Base-by-base conservation (phyloP, 345 rosid genomes). In the Crucihimalaya himalaica region DNA sequence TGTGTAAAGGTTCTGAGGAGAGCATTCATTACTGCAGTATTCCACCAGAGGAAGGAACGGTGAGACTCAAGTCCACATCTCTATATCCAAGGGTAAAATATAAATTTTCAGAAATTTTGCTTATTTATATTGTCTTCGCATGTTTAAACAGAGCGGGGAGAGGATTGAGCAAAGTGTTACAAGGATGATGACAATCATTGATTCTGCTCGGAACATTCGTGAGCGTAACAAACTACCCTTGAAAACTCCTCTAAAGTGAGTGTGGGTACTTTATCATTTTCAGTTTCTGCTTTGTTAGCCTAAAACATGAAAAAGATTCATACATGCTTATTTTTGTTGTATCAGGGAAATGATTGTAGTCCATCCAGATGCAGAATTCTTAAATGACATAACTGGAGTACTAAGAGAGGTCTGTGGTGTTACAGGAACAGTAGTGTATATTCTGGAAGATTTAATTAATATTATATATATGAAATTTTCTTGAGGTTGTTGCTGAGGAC, bases 181-280 rank as follows among this genome's bases (percentile, higher is more conserved):
- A 45, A 92, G 97, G 83, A 96, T 96, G 99, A 92, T 84, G 86
- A 96, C 89, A 21, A 85, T 96, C 71, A 92, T 96, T 70, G 99
- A 96, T 80, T 90, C 88, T 79, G 98, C 95, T 5, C 91, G 99
- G 28, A 96, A 92, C 80, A 90, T 92, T 79, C 97, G 99, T 62
- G 98, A 96, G 74, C 90, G 93, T 43, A 92, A 96, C 81, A 86
- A 82, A 80, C 83, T 89, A 58, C 98, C 99, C 69, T 85, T 96
- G 65, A 96, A 92, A 86, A 89, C 91, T 46, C 99, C 99, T 37
- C 81, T 96, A 32, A 90, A 92, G 99, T 92, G 42, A 79, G 75
- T 51, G 7, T 57, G 75, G 50, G 47, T 75, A 37, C 34, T 27
- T 35, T 27, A 40, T 58, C 8, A 23, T 31, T 21, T 79, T 37